A percentile compares a stretch with the other conserved stretches of the same genome.
Evolutionary conservation across 2,329 filamentous ascomycete genomes (phyloP).

Genomic region (Aureobasidium mangrovei): DNA sequence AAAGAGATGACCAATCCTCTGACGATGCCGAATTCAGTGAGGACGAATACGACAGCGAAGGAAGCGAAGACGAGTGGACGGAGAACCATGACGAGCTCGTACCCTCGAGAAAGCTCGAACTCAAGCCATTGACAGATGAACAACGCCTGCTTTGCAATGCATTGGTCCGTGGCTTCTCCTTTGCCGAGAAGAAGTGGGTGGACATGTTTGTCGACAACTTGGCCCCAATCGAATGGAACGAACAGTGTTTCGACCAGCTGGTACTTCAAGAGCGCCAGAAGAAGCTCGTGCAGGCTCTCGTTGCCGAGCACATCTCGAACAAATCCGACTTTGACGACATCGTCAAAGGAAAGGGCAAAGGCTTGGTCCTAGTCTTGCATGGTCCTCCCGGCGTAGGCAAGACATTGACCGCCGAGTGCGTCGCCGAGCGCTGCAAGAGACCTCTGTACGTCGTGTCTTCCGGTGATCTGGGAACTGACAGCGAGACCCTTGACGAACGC

Average conservation of each 20-base stretch:
- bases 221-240: slow-evolving; percentile 23
- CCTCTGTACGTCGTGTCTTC: slow-evolving; percentile 9
- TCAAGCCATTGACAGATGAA: slow-evolving; percentile 16
- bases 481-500: not conserved
- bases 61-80: not conserved
- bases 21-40: not conserved
- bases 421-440: slow-evolving; percentile 13
- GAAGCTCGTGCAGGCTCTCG: slow-evolving; percentile 26
- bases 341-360: slow-evolving; percentile 30
- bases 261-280: slow-evolving; percentile 26
- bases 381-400: slow-evolving; percentile 32
- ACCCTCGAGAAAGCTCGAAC: slow-evolving; percentile 15
- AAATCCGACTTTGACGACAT: slow-evolving; percentile 24
- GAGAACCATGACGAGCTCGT: slow-evolving; percentile 19
- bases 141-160: slow-evolving; percentile 27
- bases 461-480: slow-evolving; percentile 2
- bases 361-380: slow-evolving; percentile 29
- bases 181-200: slow-evolving; percentile 28
- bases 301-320: slow-evolving; percentile 24
- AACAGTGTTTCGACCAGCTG: slow-evolving; percentile 25
- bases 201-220: slow-evolving; percentile 30
- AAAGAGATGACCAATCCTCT: not conserved
- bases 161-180: slow-evolving; percentile 26
- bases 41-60: not conserved
- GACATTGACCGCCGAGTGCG: slow-evolving; percentile 25